Percentiles rank a stretch among this genome's conserved stretches.
phyloP scores from a whole-genome alignment of 78 protist genomes.

The Dictyostelium citrinum region DNA sequence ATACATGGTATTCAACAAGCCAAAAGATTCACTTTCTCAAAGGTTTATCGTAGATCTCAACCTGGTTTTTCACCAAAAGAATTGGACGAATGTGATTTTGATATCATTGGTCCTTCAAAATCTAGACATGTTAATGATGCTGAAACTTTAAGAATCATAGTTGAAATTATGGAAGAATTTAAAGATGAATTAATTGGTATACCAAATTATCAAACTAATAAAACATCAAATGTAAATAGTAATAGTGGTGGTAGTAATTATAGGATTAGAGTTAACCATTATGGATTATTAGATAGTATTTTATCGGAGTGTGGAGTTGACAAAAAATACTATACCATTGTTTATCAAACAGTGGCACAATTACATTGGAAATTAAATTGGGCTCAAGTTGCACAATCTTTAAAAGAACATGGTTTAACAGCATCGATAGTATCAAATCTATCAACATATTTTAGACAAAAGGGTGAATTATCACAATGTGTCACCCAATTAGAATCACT shows the following conservation, averaged over 20 bases:
- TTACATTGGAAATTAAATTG: slow-evolving; percentile 40
- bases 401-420: slow-evolving; percentile 23
- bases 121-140: slow-evolving; percentile 49
- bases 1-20: slow-evolving; percentile 31
- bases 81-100: slow-evolving; percentile 76
- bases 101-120: slow-evolving; percentile 69
- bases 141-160: slow-evolving; percentile 37
- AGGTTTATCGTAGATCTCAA: slow-evolving; percentile 43
- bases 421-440: not conserved
- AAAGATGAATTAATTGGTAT: slow-evolving; percentile 10
- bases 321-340: not conserved
- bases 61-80: slow-evolving; percentile 73
- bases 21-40: slow-evolving; percentile 24
- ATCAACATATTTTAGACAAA: slow-evolving; percentile 12
- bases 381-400: slow-evolving; percentile 12
- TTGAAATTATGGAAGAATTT: slow-evolving; percentile 73
- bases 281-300: slow-evolving; percentile 30
- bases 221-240: no score
- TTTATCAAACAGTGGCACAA: slow-evolving; percentile 16
- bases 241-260: not conserved
- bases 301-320: slow-evolving; percentile 46
- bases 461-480: not conserved
- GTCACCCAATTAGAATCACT: slow-evolving; percentile 14
- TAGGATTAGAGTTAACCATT: slow-evolving; percentile 35
- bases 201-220: no score